phyloP scores from a whole-genome alignment of 768 basidiomycete species.

The Holtermannia corniformis region DNA sequence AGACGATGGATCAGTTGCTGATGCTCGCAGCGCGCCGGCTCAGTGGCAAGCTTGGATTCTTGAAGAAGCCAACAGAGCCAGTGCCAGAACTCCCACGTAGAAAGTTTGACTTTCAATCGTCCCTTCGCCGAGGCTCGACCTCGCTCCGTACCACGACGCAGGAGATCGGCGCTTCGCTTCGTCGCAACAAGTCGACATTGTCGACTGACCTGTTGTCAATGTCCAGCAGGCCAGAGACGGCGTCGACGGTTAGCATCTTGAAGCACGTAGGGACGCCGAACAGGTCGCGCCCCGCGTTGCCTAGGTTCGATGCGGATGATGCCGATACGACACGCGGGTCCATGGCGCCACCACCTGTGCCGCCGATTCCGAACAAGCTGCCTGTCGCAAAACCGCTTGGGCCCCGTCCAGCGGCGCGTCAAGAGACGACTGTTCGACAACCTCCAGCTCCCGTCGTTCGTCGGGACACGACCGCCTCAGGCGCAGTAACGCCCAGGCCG shows the following conservation, averaged over 20 bases:
- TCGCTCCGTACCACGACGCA: constrained; percentile 14
- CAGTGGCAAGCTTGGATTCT: not conserved
- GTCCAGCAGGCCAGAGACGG: not conserved
- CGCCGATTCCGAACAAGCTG: not conserved
- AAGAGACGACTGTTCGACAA: too few relatives aligned
- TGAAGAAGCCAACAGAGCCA: not conserved
- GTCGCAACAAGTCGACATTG: not conserved
- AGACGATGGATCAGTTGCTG: not conserved
- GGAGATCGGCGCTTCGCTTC: not conserved
- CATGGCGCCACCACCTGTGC: not conserved
- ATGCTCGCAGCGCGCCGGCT: not conserved
- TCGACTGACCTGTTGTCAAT: not conserved
- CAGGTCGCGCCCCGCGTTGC: too few relatives aligned
- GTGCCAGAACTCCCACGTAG: not conserved
- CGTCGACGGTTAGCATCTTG: not conserved
- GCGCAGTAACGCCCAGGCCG: too few relatives aligned
- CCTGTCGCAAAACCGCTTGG: too few relatives aligned
- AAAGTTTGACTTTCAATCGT: constrained; percentile 10
- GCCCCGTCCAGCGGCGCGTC: too few relatives aligned
- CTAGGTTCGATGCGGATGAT: not conserved
- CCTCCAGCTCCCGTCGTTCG: too few relatives aligned
- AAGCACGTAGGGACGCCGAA: too few relatives aligned
- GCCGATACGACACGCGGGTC: too few relatives aligned
- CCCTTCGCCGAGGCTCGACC: constrained; percentile 4
- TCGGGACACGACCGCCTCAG: too few relatives aligned